Evolutionary conservation across 306 rosid genomes (phyloP).

Genomic region (Prosopis cineraria): DNA sequence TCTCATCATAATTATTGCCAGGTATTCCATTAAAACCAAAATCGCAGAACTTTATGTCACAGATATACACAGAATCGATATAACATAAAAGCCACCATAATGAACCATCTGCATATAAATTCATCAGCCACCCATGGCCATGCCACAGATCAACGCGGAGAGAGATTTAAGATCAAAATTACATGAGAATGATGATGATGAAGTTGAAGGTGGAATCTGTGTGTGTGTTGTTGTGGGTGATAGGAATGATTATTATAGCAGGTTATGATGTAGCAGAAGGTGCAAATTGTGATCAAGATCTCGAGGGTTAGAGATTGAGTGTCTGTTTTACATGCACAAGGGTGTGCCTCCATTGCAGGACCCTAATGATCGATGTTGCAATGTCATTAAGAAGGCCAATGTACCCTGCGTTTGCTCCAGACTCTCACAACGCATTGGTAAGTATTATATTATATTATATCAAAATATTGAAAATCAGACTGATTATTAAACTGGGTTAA

Average conservation of each 20-base stretch:
- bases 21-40: no score
- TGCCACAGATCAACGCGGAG: no score
- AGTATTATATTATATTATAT: no score
- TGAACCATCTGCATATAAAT: no score
- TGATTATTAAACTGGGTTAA: no score
- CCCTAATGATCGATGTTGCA: constrained; percentile 34
- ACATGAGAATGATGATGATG: background rate
- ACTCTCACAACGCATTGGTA: background rate
- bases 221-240: background rate
- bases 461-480: no score
- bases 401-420: constrained; percentile 36
- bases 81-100: no score
- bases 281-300: constrained; percentile 26
- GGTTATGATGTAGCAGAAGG: background rate
- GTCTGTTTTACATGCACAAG: constrained; percentile 32
- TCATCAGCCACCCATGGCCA: no score
- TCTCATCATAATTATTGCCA: no score
- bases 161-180: no score
- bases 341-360: background rate
- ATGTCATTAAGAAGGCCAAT: background rate
- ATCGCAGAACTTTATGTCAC: no score
- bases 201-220: background rate
- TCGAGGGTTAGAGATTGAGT: constrained; percentile 29
- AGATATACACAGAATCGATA: no score
- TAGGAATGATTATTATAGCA: background rate